These are phyloP conservation scores for Penicillium desertorum DNA, from an alignment of 495 filamentous ascomycete species.

Conservation along the genomic window DNA sequence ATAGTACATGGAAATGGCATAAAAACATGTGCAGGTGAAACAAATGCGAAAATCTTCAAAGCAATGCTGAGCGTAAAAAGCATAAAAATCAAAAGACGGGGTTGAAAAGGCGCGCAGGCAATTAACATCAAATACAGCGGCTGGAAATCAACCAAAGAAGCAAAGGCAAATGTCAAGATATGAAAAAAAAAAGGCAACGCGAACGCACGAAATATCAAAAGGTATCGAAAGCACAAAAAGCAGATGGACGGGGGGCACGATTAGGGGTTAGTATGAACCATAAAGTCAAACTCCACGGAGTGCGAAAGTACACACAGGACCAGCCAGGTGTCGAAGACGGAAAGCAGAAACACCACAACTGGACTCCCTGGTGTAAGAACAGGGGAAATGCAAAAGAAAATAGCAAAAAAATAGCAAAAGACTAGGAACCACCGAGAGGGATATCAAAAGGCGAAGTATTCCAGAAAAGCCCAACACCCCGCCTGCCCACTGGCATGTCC, in stretches of 20 bases:
- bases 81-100: conserved; percentile 20
- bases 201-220: conserved; percentile 23
- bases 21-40: conserved; percentile 36
- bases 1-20: conserved; percentile 46
- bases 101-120: conserved; percentile 18
- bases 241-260: conserved; percentile 31
- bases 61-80: conserved; percentile 23
- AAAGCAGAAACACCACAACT: conserved; percentile 50
- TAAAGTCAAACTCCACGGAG: conserved; percentile 44
- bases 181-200: conserved; percentile 12
- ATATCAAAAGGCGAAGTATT: conserved; percentile 37
- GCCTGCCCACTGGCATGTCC: conserved; percentile 38
- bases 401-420: conserved; percentile 29
- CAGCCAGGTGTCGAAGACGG: conserved; percentile 49
- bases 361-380: conserved; percentile 49
- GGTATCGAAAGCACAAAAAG: conserved; percentile 34
- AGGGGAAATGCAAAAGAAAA: conserved; percentile 25
- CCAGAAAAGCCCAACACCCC: conserved; percentile 33
- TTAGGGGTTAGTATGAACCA: conserved; percentile 32
- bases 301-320: conserved; percentile 54
- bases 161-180: conserved; percentile 19
- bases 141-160: conserved; percentile 25
- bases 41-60: conserved; percentile 15
- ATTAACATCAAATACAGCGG: conserved; percentile 33
- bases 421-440: conserved; percentile 40